Percentiles rank a stretch among this genome's conserved stretches.
Conservation (phyloP, 306 rosid species). For the Delonix regia region DNA sequence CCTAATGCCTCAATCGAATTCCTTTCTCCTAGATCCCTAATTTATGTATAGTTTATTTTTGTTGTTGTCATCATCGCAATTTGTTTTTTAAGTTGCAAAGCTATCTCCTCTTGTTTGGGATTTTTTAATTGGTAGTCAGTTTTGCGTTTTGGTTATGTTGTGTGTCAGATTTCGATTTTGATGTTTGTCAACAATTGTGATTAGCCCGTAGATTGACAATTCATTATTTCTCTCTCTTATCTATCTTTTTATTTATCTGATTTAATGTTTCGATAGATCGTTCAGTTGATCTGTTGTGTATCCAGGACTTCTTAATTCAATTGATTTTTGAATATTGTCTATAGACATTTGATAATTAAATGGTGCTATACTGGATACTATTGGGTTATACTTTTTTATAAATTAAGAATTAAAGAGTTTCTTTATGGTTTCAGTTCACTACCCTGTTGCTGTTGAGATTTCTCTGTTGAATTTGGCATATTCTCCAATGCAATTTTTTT, state of each 20-base stretch:
- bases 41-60: conserved; percentile 14
- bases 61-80: background rate
- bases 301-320: conserved; percentile 24
- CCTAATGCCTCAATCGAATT: conserved; percentile 43
- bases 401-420: background rate
- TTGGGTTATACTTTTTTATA: background rate
- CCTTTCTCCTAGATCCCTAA: conserved; percentile 67
- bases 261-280: conserved; percentile 30
- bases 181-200: conserved; percentile 33
- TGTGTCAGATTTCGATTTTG: conserved; percentile 30
- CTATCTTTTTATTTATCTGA: background rate
- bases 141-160: conserved; percentile 24
- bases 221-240: background rate
- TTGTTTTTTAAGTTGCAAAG: background rate
- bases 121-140: background rate
- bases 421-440: background rate
- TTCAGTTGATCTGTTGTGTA: conserved; percentile 48
- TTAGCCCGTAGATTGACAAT: conserved; percentile 37
- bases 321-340: background rate
- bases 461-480: conserved; percentile 23
- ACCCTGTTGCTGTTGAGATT: background rate
- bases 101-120: background rate
- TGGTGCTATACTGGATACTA: conserved; percentile 25
- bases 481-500: conserved; percentile 1
- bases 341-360: conserved; percentile 28